These are phyloP conservation scores for Sodiomyces alkalinus DNA, from an alignment of 2,329 filamentous ascomycete genomes.

Conservation along the genomic window DNA sequence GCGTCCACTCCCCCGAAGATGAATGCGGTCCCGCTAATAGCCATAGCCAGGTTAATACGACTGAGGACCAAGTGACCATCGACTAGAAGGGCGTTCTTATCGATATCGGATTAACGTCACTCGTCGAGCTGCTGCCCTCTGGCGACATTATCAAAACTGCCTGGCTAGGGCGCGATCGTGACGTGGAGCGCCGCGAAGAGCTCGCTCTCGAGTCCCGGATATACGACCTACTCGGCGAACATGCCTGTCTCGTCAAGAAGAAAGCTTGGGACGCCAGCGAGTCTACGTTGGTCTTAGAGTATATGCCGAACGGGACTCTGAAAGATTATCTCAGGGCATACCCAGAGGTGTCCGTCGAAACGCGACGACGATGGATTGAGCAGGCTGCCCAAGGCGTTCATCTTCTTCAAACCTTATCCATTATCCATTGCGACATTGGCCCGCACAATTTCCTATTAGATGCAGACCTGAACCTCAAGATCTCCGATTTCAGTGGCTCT, in stretches of 20 bases:
- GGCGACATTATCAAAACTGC: conserved; percentile 2
- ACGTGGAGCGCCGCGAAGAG: conserved; percentile 1
- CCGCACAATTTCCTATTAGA: conserved; percentile 6
- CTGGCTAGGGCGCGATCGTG: conserved; percentile 1
- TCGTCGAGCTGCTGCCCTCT: conserved; percentile 1
- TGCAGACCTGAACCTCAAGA: conserved; percentile 1
- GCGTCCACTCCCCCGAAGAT: too few relatives aligned
- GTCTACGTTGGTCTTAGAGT: conserved; percentile 1
- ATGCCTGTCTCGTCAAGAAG: background rate
- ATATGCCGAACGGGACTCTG: conserved; percentile 3
- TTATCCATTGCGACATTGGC: conserved; percentile 22
- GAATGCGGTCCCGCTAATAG: too few relatives aligned
- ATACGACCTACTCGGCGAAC: conserved; percentile 2
- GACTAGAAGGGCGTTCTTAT: conserved; percentile 2
- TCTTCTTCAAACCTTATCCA: conserved; percentile 8
- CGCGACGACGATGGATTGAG: background rate
- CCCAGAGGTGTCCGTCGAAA: background rate
- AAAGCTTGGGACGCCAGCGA: conserved; percentile 1
- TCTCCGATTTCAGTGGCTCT: conserved; percentile 3
- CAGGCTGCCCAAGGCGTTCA: background rate
- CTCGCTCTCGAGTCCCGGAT: conserved; percentile 1
- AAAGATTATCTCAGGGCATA: conserved; percentile 1
- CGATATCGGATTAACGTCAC: conserved; percentile 1
- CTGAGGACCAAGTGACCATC: too few relatives aligned
- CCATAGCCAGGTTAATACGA: too few relatives aligned